phyloP scores from a whole-genome alignment of 495 filamentous ascomycete species.

The Trichocladium uniseriatum region DNA sequence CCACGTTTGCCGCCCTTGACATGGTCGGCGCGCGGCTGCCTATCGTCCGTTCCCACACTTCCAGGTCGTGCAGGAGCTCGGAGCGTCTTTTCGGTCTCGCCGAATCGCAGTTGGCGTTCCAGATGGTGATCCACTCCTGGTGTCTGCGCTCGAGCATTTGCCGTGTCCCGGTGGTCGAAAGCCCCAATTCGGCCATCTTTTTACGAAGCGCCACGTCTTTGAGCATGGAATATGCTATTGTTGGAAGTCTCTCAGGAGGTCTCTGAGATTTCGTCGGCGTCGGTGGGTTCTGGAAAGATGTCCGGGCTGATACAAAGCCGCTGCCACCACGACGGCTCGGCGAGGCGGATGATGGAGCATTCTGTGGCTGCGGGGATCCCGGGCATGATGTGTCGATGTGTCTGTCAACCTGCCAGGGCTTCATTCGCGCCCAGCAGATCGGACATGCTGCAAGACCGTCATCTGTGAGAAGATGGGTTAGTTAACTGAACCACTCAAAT shows the following conservation, averaged over 20 bases:
- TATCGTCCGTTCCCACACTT: constrained; percentile 75
- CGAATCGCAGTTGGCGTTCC: constrained; percentile 94
- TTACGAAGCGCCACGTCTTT: constrained; percentile 67
- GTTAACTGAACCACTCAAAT: neutral
- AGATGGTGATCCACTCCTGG: constrained; percentile 88
- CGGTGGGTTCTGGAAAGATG: constrained; percentile 5
- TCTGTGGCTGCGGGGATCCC: constrained; percentile 26
- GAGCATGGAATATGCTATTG: constrained; percentile 70
- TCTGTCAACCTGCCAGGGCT: constrained; percentile 55
- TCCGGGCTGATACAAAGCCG: constrained; percentile 10
- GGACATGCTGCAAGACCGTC: constrained; percentile 78
- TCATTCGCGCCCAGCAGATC: constrained; percentile 69
- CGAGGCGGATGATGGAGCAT: neutral
- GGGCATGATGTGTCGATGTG: constrained; percentile 64
- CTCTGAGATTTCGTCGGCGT: constrained; percentile 17
- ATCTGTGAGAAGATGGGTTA: constrained; percentile 35
- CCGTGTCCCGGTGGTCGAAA: constrained; percentile 58
- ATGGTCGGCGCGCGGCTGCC: constrained; percentile 37
- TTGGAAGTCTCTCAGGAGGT: constrained; percentile 52
- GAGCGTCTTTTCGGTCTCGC: constrained; percentile 55
- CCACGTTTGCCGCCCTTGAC: constrained; percentile 21
- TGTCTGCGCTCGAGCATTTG: constrained; percentile 67
- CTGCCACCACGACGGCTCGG: constrained; percentile 17
- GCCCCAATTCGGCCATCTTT: constrained; percentile 74
- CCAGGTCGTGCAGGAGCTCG: constrained; percentile 67